phyloP scores from a whole-genome alignment of 768 basidiomycete genomes.

The Goffeauzyma gilvescens region DNA sequence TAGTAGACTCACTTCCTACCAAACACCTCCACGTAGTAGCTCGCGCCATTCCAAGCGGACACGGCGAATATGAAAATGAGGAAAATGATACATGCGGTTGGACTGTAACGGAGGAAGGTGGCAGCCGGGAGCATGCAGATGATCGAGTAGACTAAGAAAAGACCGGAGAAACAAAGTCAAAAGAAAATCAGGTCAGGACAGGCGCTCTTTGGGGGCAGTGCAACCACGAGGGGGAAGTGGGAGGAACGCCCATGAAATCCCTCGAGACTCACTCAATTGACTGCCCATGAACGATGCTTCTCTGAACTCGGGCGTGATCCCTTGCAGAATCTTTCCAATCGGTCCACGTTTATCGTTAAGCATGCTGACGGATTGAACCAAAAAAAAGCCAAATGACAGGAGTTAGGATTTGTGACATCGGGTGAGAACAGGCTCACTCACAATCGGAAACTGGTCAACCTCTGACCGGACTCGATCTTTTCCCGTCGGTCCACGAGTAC shows the following conservation, averaged over 20 bases:
- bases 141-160: slow-evolving; percentile 50
- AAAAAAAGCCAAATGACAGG: too few relatives aligned
- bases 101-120: slow-evolving; percentile 60
- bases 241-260: slow-evolving; percentile 10
- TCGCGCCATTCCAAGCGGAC: slow-evolving; percentile 79
- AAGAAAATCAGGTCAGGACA: too few relatives aligned
- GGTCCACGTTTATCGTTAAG: slow-evolving; percentile 70
- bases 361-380: slow-evolving; percentile 32
- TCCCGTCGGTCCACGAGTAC: slow-evolving; percentile 67
- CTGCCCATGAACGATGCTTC: slow-evolving; percentile 62
- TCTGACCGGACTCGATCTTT: slow-evolving; percentile 78
- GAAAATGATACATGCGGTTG: slow-evolving; percentile 58
- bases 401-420: not conserved
- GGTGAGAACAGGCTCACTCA: slow-evolving; percentile 5
- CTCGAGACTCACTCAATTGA: slow-evolving; percentile 45
- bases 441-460: slow-evolving; percentile 74
- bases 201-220: too few relatives aligned
- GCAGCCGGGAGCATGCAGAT: slow-evolving; percentile 73
- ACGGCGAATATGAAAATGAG: slow-evolving; percentile 62
- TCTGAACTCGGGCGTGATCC: slow-evolving; percentile 44
- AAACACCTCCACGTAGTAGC: slow-evolving; percentile 85
- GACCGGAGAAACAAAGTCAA: too few relatives aligned
- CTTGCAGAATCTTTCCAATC: slow-evolving; percentile 54
- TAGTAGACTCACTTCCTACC: slow-evolving; percentile 68
- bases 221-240: slow-evolving; percentile 8